A percentile compares a stretch with the other conserved stretches of the same genome.
phyloP scores from a whole-genome alignment of 164 flowering plant genomes.

The Akebia trifoliata region DNA sequence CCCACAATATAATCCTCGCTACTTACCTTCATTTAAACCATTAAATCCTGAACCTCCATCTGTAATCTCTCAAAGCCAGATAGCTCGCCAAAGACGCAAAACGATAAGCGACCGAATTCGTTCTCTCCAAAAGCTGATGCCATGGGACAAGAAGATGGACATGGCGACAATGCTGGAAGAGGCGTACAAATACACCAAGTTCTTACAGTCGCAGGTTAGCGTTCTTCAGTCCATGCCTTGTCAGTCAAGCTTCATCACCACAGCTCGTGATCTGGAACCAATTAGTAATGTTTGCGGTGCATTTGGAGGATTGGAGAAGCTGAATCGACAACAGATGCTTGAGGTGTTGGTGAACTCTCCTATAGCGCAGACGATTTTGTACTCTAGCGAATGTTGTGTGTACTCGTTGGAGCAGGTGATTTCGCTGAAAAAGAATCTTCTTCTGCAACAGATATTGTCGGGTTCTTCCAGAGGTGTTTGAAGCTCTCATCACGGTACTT shows the following conservation, averaged over 20 bases:
- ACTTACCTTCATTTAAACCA: background rate
- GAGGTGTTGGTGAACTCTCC: conserved; percentile 57
- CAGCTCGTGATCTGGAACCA: background rate
- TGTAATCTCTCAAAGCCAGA: conserved; percentile 8
- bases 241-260: conserved; percentile 11
- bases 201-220: conserved; percentile 57
- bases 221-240: conserved; percentile 63
- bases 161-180: conserved; percentile 62
- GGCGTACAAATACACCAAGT: conserved; percentile 61
- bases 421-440: conserved; percentile 18
- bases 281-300: background rate
- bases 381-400: conserved; percentile 40
- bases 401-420: conserved; percentile 50
- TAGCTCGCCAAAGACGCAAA: conserved; percentile 32
- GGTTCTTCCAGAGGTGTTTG: too few species aligned
- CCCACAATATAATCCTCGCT: background rate
- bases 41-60: background rate
- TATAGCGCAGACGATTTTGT: conserved; percentile 45
- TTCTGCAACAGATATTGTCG: conserved; percentile 9
- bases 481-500: too few species aligned
- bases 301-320: conserved; percentile 27
- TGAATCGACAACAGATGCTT: conserved; percentile 56
- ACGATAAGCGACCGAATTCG: conserved; percentile 43
- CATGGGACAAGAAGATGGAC: conserved; percentile 57
- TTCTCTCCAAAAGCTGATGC: conserved; percentile 54